Evolutionary conservation across 768 basidiomycete species (phyloP).

Genomic region (Suillus sp.): DNA sequence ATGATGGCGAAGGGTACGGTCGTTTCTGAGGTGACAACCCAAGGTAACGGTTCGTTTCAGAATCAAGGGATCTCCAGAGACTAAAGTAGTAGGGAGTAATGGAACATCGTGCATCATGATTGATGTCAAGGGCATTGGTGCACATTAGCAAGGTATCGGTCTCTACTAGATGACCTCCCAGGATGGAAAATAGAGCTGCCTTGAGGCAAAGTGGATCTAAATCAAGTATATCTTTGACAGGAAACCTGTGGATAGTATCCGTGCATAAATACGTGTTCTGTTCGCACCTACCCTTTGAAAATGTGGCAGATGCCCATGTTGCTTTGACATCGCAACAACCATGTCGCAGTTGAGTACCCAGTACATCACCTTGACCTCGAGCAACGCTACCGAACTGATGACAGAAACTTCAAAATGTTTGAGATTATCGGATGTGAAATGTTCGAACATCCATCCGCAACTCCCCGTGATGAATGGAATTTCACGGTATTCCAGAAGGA

Average conservation of each 20-base stretch:
- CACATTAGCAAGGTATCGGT: background rate
- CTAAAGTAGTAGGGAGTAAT: background rate
- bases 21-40: constrained; percentile 4
- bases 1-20: background rate
- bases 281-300: no score
- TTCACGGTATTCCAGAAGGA: background rate
- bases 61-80: background rate
- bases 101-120: background rate
- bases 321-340: background rate
- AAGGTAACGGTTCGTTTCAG: constrained; percentile 3
- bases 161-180: background rate
- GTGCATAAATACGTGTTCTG: constrained; percentile 2
- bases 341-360: constrained; percentile 1
- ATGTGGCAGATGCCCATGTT: background rate
- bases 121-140: background rate
- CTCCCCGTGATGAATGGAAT: background rate
- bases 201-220: constrained; percentile 3
- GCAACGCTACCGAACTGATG: background rate
- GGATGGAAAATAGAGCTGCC: background rate
- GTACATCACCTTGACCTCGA: constrained; percentile 1
- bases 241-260: constrained; percentile 2
- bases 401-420: constrained; percentile 1
- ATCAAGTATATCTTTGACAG: background rate
- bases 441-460: background rate
- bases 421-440: constrained; percentile 9